Evolutionary conservation across 176 grass and related monocot species (phyloP), one percentile per base, ranked within the genome.

Genomic region (Lolium multiflorum): DNA sequence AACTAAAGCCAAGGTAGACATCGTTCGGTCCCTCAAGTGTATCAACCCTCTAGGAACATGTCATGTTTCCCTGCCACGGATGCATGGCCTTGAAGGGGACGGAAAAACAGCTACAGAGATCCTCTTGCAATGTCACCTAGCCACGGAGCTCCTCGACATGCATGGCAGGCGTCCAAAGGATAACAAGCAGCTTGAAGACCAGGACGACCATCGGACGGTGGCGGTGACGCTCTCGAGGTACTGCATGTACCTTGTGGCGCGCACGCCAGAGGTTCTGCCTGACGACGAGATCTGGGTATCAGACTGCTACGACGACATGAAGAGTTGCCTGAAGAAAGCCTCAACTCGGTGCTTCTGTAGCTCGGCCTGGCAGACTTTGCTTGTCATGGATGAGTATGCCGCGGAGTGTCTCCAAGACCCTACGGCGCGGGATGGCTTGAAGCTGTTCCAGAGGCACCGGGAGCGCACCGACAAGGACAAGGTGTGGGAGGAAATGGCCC

Each of bases 181-280:
- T 20, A 3, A 4, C 52, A 25, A 11, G 3, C 1, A 6, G 6
- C 11, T 3, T 4, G 1, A 0, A 24, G 56, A 60, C 56, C 4
- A 59, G 4, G 1, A 0, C 15, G 56, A 60, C 56, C 7, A 59
- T 21, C 20, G n/a, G n/a, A 11, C 3, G 10, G 58, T 52, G 11
- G 85, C 78, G 9, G 39, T 18, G 6, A 50, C 13, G 2, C 43
- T 87, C 6, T 76, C 86, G 1, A 41, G 79, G 86, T 88, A 82
- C n/a, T 82, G 86, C 79, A 55, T 75, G 66, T 82, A 82, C 71
- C 57, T 82, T 6, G 71, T 76, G 71, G 70, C 47, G 2, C 31
- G 8, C 12, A 5, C 0, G 4, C 78, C 86, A 0, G 77, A 74
- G 54, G 24, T 87, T 18, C 58, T 82, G 55, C 85, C 78, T 6